Evolutionary conservation across 139 green algal species (phyloP), one percentile per base, ranked within the genome.

Genomic region (Volvox reticuliferus): DNA sequence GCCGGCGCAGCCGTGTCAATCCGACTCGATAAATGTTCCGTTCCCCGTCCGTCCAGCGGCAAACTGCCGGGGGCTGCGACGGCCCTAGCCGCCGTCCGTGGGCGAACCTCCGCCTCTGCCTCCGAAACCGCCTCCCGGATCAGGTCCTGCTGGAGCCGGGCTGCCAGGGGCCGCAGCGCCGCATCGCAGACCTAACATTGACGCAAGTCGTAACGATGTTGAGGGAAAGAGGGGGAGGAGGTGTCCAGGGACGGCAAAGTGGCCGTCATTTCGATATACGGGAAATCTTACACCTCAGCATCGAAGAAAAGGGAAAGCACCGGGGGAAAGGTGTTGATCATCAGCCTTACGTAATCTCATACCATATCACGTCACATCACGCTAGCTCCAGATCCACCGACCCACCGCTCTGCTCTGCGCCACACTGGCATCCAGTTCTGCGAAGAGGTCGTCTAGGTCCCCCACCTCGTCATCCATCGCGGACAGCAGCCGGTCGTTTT

Each of bases 401-500:
- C 65, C 65, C 65, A 81, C 75, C 75, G 75, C 75, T 61, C 92
- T 85, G 79, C 91, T 94, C 6, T 85, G 24, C 26, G 89, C 91
- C 24, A 94, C 65, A 20, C 73, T 88, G 20, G 93, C 93, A 44
- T 97, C 94, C 65, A 97, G 91, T 91, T 97, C 94, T 3, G 92
- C 93, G 83, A 97, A 96, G 55, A 97, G 89, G 1, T 63, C 62
- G 28, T 97, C 96, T 0, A 97, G 30, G 69, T 96, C 94, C 36
- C 88, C 91, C 19, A 78, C 79, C n/a, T 93, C 92, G 12, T 91
- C 82, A 0, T 94, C 88, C 89, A 96, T 92, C 0, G 92, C 44
- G 28, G 91, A 68, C 62, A 97, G 36, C 65, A 96, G 77, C 21
- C 84, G 55, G 33, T 94, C 91, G 55, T 37, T 91, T 63, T 91